Evolutionary conservation across 192 early-diverging fungal species (phyloP).

Genomic region (Coemansia sp.): DNA sequence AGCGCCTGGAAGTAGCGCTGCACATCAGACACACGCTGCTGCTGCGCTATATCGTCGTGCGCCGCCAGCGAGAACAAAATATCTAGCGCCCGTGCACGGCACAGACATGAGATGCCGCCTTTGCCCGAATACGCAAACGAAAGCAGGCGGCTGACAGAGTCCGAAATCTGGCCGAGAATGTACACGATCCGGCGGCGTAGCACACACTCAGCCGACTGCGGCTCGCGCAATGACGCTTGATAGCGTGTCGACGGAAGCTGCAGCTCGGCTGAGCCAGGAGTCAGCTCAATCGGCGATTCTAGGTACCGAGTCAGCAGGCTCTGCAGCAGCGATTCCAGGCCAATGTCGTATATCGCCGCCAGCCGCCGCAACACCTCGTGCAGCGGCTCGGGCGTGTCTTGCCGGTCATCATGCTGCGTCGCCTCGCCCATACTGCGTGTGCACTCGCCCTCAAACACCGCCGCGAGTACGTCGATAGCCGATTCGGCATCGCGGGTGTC

Average conservation of each 20-base stretch:
- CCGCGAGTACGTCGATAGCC: slow-evolving; percentile 13
- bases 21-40: slow-evolving; percentile 32
- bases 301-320: slow-evolving; percentile 35
- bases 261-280: slow-evolving; percentile 3
- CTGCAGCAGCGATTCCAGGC: slow-evolving; percentile 21
- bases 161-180: slow-evolving; percentile 42
- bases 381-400: slow-evolving; percentile 5
- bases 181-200: slow-evolving; percentile 56
- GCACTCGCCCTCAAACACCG: slow-evolving; percentile 35
- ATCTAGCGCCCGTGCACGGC: slow-evolving; percentile 58
- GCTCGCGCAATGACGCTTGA: slow-evolving; percentile 18
- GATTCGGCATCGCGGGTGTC: slow-evolving; percentile 13
- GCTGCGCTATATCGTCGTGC: slow-evolving; percentile 43
- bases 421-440: background rate
- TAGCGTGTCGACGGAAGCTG: slow-evolving; percentile 42
- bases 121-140: slow-evolving; percentile 52
- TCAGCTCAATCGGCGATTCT: slow-evolving; percentile 12
- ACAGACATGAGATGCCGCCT: slow-evolving; percentile 51
- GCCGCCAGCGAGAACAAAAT: slow-evolving; percentile 58
- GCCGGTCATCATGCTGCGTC: background rate
- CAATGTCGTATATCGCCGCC: slow-evolving; percentile 36
- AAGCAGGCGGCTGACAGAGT: slow-evolving; percentile 46
- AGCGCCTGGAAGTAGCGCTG: slow-evolving; percentile 58
- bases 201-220: slow-evolving; percentile 34
- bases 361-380: slow-evolving; percentile 29